Evolutionary conservation across 805 yeast species (phyloP).

Genomic region (Candida hungchunana): DNA sequence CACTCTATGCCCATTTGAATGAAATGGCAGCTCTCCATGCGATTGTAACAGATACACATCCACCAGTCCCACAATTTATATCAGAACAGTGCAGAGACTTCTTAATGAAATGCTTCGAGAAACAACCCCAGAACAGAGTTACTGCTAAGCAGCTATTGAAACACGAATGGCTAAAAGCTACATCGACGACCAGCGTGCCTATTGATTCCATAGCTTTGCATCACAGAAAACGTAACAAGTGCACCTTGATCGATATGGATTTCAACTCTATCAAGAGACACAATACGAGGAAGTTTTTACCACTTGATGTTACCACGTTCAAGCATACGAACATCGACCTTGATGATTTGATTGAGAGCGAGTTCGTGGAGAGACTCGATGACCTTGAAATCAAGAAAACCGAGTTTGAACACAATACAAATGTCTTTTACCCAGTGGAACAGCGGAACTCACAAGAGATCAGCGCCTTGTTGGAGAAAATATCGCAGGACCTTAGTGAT

Average conservation of each 20-base stretch:
- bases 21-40: conserved; percentile 82
- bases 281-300: conserved; percentile 20
- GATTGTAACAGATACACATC: conserved; percentile 69
- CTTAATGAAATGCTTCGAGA: conserved; percentile 63
- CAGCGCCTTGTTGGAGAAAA: no score
- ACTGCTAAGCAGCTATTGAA: conserved; percentile 50
- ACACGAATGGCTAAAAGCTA: conserved; percentile 54
- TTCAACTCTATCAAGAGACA: conserved; percentile 39
- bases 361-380: conserved; percentile 11
- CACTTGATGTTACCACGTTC: conserved; percentile 18
- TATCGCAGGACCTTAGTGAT: no score
- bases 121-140: conserved; percentile 56
- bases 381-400: conserved; percentile 9
- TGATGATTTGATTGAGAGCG: conserved; percentile 10
- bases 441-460: background rate
- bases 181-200: background rate
- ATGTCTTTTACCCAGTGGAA: conserved; percentile 16
- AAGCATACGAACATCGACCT: conserved; percentile 15
- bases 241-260: conserved; percentile 45
- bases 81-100: conserved; percentile 49
- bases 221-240: conserved; percentile 6
- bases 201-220: conserved; percentile 9
- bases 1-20: conserved; percentile 76
- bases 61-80: conserved; percentile 57
- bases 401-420: conserved; percentile 5